Conservation (phyloP, 2,329 filamentous ascomycete genomes). For the Botryotinia calthae region DNA sequence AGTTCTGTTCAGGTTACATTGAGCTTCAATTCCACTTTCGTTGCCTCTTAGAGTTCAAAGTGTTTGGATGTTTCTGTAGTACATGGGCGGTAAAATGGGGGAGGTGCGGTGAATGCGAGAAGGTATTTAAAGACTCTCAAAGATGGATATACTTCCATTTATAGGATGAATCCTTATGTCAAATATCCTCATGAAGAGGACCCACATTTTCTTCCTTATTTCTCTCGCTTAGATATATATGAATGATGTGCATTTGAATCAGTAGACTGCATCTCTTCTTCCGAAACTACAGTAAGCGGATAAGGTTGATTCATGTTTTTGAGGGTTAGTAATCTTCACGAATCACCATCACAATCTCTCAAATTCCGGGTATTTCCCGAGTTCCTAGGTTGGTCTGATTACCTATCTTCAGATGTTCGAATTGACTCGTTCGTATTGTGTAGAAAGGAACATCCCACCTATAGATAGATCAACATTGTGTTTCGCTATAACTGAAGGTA, state of each 20-base stretch:
- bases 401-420: too few relatives aligned
- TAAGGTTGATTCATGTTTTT: neutral
- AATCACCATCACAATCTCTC: too few relatives aligned
- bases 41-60: neutral
- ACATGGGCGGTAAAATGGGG: neutral
- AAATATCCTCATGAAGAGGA: neutral
- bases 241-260: neutral
- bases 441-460: neutral
- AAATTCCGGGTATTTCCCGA: too few relatives aligned
- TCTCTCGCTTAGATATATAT: neutral
- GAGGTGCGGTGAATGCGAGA: too few relatives aligned
- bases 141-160: neutral
- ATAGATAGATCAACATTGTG: too few relatives aligned
- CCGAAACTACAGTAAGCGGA: neutral
- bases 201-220: neutral
- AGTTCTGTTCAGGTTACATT: neutral
- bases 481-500: neutral
- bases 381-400: too few relatives aligned
- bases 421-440: neutral
- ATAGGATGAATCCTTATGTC: neutral
- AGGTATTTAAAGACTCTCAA: neutral
- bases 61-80: neutral
- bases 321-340: too few relatives aligned
- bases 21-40: neutral
- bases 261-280: neutral